Evolutionary conservation across 257 asterid species (phyloP), one percentile per base, ranked within the genome.

Genomic region (Ajuga chamaepitys): DNA sequence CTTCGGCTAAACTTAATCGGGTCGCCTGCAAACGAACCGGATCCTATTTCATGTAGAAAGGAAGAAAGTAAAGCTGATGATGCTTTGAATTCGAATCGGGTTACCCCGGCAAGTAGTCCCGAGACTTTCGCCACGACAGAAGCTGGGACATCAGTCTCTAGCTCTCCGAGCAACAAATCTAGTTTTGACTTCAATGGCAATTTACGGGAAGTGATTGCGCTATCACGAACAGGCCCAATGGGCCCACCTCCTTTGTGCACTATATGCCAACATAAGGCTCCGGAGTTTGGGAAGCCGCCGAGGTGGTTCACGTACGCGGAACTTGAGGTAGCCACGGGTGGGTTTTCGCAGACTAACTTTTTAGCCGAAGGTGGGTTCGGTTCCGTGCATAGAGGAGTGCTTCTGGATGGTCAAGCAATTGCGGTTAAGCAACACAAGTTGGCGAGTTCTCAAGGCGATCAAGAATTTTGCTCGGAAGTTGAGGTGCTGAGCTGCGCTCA

Each of bases 391-490:
- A 68, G 95, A 35, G 99, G 99, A 32, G 75, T 88, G 1, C 95
- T 94, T 42, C 89, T 87, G 5, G 89, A 86, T 40, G 99, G 99
- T 9, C 97, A 80, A 72, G 88, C 89, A 4, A 77, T 94, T 12
- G 99, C 99, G 1, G 96, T 94, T 37, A 94, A 94, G 82, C 99
- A 94, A 78, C 95, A 90, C 75, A 94, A 87, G 65, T 51, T 87
- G 79, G 99, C 99, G 0, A 89, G 99, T 62, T 80, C 93, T 62
- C 99, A 94, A 76, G 97, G 99, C 28, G 99, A 94, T 81, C 95
- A 85, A 46, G 97, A 90, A 63, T 94, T 94, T 52, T 94, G 99
- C 86, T 83, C 99, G 0, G 96, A 94, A 75, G 96, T 90, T 11
- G 99, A 94, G 73, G 99, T 94, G 4, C 70, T 90, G 13, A 94